Base-by-base conservation (phyloP, 371 early-diverging fungal species). In the Fennellomyces sp. region DNA sequence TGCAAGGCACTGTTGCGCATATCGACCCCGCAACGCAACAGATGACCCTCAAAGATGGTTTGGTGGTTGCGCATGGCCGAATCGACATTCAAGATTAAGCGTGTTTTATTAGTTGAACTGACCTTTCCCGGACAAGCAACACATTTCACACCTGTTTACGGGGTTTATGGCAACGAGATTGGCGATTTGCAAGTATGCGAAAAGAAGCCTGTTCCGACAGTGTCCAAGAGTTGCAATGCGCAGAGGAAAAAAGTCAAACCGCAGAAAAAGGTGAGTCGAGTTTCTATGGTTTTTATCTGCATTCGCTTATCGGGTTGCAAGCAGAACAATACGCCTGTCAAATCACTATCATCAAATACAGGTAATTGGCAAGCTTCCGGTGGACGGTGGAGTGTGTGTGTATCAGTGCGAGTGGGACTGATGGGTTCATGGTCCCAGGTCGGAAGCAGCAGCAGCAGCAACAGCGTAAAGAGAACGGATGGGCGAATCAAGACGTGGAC, bases 401-500 rank as follows among this genome's bases (percentile, higher is more conserved):
- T n/a, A n/a, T n/a, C n/a, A n/a, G n/a, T n/a, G n/a, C n/a, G n/a
- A n/a, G n/a, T n/a, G n/a, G n/a, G n/a, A n/a, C n/a, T n/a, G n/a
- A n/a, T n/a, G n/a, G n/a, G n/a, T n/a, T n/a, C n/a, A n/a, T n/a
- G n/a, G n/a, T n/a, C n/a, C n/a, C n/a, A 33, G 35, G 13, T 33
- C 35, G 35, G 13, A 13, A 39, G 39, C 58, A 56, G 28, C 26
- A 25, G 17, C 47, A 55, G 42, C 41, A 31, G 41, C 50, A 58
- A 36, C 13, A 31, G 1, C 30, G 4, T 15, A 59, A 50, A 27
- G 53, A n/a, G 29, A 72, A 80, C 51, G 80, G 73, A 11, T 85
- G 85, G 86, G 83, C 83, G 21, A 75, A 77, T 36, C 83, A 81
- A 13, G 87, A 88, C 64, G 86, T 83, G 5, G 70, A 80, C 25